Evolutionary conservation across 345 rosid species (phyloP), one percentile per base, ranked within the genome.

Genomic region (Camelina hispida): DNA sequence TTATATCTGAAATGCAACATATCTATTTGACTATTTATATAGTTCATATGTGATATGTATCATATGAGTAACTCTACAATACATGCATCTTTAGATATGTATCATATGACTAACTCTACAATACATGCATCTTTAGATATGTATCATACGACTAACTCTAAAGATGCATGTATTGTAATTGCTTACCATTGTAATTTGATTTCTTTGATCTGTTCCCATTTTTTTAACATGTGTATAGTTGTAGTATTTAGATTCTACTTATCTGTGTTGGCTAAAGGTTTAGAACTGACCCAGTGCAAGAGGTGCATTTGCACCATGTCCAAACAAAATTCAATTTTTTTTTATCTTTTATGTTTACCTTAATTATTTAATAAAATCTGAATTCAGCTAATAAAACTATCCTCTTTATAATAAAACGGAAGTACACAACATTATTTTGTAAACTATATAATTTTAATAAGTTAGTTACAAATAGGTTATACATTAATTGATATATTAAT

Each of bases 91-190:
- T 23, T 23, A 23, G 44, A 1, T 42, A 12, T 48, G 11, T 48
- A n/a, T 16, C 50, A n/a, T 34, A n/a, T 34, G 52, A 37, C 18
- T 47, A 48, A 60, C 35, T 47, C 16, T 2, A 1, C 28, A 38
- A 35, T 23, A 23, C 25, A 60, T 34, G 68, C 53, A 72, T 38
- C 4, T 2, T 25, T 25, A 2, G 46, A 1, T 14, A 13, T 50
- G 12, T 37, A n/a, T 12, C 51, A n/a, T 35, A 60, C 4, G 52
- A 37, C 18, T 47, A 48, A 60, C 37, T 47, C 13, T 2, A 1
- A 51, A 38, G 50, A 61, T 34, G 68, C 53, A 62, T 38, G 62
- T 17, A 52, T 72, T 60, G 3, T 71, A 23, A 56, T 42, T 44
- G 42, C 44, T 57, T 69, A 1, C 73, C 53, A 28, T 57, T 28